These are phyloP conservation scores for Spergularia marina DNA, from an alignment of 148 eudicot genomes.

Conservation along the genomic window DNA sequence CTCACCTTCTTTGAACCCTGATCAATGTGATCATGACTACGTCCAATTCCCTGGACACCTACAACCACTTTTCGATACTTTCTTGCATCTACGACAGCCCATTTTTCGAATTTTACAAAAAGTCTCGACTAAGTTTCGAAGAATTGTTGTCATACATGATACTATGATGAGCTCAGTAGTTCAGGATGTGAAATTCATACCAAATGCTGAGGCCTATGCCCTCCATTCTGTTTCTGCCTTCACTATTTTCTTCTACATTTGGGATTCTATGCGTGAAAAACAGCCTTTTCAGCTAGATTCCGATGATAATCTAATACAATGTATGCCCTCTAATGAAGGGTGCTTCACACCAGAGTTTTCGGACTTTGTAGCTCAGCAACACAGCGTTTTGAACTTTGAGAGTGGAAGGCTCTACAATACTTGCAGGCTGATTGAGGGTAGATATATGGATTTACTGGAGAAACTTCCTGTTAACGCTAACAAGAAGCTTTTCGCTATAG, in stretches of 20 bases:
- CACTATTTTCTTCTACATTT: constrained; percentile 23
- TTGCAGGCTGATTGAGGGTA: constrained; percentile 36
- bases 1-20: constrained; percentile 23
- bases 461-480: constrained; percentile 18
- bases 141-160: constrained; percentile 51
- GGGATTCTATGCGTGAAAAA: constrained; percentile 31
- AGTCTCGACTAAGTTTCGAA: constrained; percentile 31
- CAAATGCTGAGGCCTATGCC: constrained; percentile 50
- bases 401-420: constrained; percentile 47
- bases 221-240: constrained; percentile 48
- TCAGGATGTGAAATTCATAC: constrained; percentile 37
- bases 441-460: constrained; percentile 35
- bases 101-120: constrained; percentile 28
- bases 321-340: constrained; percentile 25
- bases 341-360: constrained; percentile 34
- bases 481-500: constrained; percentile 42
- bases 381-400: constrained; percentile 15
- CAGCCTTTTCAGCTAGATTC: constrained; percentile 24
- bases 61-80: constrained; percentile 39
- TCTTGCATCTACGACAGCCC: constrained; percentile 35
- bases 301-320: constrained; percentile 8
- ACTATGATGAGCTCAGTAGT: constrained; percentile 40
- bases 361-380: constrained; percentile 27
- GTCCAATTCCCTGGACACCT: constrained; percentile 47
- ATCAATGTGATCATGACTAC: not conserved